Base-by-base conservation (phyloP, 345 rosid genomes). In the Rhodomyrtus tomentosa region DNA sequence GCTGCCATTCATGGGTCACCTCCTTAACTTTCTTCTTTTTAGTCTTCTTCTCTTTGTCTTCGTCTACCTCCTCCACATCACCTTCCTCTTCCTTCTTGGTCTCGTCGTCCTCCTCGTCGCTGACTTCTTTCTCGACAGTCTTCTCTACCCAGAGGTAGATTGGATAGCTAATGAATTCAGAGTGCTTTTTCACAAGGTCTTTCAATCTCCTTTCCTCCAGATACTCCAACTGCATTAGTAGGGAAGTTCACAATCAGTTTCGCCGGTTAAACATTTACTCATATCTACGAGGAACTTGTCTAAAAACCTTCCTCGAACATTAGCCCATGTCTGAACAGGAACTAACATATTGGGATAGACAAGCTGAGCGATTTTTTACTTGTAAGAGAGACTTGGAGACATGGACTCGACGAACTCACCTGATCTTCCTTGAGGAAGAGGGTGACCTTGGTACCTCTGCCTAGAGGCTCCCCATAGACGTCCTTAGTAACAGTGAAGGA, bases 131-230 rank as follows among this genome's bases (percentile, higher is more conserved):
- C 87, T 92, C 94, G 2, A 86, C 86, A 10, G 92, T 90, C 84
- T 92, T 92, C 89, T 92, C 92, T 0, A 90, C 89, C 92, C 91
- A 89, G 4, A 92, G 86, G 80, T 87, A 89, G 85, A 92, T 90
- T 1, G 94, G 94, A n/a, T 92, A 92, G 86, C 93, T 90, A 82
- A 92, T 92, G 87, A 92, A 92, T 68, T 92, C 94, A 6, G 94
- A 92, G 56, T 90, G 92, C 89, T 92, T 92, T 83, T 90, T 92
- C 84, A 90, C 92, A 49, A 92, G 92, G 81, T 92, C 94, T 88
- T 89, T 92, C 85, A 90, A 80, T 83, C 89, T 90, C 88, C 92
- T 89, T 88, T 92, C 94, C 72, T 92, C 94, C 87, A 92, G 84
- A 81, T 87, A 90, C 58, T 92, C 94, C 6, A 87, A 85, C 94